Conservation (phyloP, 306 rosid genomes). For the Purshia tridentata region DNA sequence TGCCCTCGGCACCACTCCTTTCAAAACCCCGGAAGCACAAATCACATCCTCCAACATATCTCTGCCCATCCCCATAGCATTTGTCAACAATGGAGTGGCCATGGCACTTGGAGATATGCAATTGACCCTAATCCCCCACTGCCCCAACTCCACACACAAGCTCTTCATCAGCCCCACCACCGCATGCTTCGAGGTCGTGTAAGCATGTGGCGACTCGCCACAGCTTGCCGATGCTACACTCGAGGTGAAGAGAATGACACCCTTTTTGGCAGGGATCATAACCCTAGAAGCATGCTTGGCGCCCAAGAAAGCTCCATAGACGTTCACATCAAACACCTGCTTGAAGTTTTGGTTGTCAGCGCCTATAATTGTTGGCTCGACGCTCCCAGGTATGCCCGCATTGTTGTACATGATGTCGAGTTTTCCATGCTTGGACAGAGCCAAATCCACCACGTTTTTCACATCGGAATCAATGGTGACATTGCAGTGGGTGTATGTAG, state of each 20-base stretch:
- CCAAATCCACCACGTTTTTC: slow-evolving; percentile 41
- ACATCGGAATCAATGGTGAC: slow-evolving; percentile 55
- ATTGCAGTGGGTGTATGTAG: slow-evolving; percentile 52
- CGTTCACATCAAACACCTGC: slow-evolving; percentile 56
- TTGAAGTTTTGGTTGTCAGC: slow-evolving; percentile 37
- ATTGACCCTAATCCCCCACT: slow-evolving; percentile 64
- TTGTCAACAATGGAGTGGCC: slow-evolving; percentile 48
- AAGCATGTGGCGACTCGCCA: slow-evolving; percentile 50
- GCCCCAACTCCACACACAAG: slow-evolving; percentile 57
- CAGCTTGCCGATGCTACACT: slow-evolving; percentile 40
- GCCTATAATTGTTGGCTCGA: slow-evolving; percentile 13
- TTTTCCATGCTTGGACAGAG: slow-evolving; percentile 48
- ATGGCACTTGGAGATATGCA: slow-evolving; percentile 52
- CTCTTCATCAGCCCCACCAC: slow-evolving; percentile 64
- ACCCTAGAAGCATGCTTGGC: slow-evolving; percentile 63
- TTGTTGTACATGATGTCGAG: slow-evolving; percentile 73
- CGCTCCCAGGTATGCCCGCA: slow-evolving; percentile 48
- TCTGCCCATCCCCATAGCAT: slow-evolving; percentile 28
- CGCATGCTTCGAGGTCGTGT: slow-evolving; percentile 63
- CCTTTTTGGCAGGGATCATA: slow-evolving; percentile 55
- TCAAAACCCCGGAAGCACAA: slow-evolving; percentile 27
- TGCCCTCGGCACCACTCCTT: slow-evolving; percentile 29
- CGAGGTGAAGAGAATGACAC: slow-evolving; percentile 57
- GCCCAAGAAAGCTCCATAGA: slow-evolving; percentile 61
- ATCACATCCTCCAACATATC: slow-evolving; percentile 24